These are phyloP conservation scores for Saccharomyces pastorianus DNA, from an alignment of 1,139 yeast species.

Conservation along the genomic window DNA sequence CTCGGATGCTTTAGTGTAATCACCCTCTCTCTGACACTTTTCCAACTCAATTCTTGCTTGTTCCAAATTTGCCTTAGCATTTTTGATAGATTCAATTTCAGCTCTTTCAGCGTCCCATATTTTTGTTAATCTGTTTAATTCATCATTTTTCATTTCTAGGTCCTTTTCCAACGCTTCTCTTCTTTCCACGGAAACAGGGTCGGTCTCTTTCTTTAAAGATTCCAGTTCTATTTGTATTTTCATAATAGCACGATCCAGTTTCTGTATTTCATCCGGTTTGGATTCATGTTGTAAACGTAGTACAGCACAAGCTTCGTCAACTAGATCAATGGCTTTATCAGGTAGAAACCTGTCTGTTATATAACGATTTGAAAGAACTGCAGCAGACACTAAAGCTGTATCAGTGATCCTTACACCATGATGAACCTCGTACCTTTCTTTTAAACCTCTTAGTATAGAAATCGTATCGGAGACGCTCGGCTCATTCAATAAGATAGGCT, in stretches of 20 bases:
- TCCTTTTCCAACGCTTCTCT: conserved; percentile 57
- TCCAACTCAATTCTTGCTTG: conserved; percentile 78
- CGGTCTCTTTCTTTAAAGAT: conserved; percentile 86
- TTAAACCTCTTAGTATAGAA: conserved; percentile 83
- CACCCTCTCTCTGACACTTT: conserved; percentile 72
- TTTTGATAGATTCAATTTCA: conserved; percentile 67
- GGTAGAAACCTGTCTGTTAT: conserved; percentile 88
- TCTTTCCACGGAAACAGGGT: conserved; percentile 72
- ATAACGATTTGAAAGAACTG: conserved; percentile 80
- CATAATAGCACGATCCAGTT: conserved; percentile 81
- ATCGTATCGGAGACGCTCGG: conserved; percentile 92
- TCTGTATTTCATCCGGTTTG: conserved; percentile 89
- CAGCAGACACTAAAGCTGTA: conserved; percentile 89
- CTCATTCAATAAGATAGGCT: conserved; percentile 77
- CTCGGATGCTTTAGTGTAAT: conserved; percentile 82
- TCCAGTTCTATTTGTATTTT: conserved; percentile 92
- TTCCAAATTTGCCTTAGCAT: conserved; percentile 74
- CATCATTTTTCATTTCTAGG: conserved; percentile 52
- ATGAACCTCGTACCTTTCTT: conserved; percentile 91
- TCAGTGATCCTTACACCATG: conserved; percentile 97
- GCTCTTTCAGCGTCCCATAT: conserved; percentile 81
- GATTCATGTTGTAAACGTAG: conserved; percentile 91
- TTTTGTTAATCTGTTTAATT: conserved; percentile 59
- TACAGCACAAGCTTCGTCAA: conserved; percentile 96
- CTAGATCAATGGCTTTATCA: conserved; percentile 91